phyloP scores from a whole-genome alignment of 139 green algal genomes.

The Chlorella ohadii region DNA sequence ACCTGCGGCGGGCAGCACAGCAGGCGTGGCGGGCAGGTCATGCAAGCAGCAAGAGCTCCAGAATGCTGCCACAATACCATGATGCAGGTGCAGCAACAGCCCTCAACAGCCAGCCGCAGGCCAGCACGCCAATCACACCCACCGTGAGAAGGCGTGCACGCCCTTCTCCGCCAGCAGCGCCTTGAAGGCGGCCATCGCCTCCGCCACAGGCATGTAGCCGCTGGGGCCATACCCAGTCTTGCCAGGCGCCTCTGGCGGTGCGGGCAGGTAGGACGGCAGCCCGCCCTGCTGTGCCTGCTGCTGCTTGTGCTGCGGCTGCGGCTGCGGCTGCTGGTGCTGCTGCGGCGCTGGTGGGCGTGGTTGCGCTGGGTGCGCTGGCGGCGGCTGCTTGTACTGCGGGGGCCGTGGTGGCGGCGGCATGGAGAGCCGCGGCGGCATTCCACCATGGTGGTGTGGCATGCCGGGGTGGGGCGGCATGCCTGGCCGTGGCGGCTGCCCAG shows the following conservation, averaged over 20 bases:
- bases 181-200: slow-evolving; percentile 57
- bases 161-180: slow-evolving; percentile 72
- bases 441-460: no score
- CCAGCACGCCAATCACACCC: no score
- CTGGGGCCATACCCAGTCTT: slow-evolving; percentile 6
- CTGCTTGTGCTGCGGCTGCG: not conserved
- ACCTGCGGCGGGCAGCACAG: slow-evolving; percentile 20
- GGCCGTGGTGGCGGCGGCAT: not conserved
- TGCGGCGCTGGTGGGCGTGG: not conserved
- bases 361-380: not conserved
- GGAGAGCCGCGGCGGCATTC: no score
- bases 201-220: slow-evolving; percentile 4
- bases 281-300: not conserved
- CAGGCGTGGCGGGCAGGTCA: no score
- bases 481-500: not conserved
- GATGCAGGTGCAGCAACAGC: no score
- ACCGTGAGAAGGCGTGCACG: slow-evolving; percentile 66
- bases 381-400: not conserved
- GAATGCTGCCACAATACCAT: no score
- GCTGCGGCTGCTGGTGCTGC: not conserved
- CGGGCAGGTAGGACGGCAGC: not conserved
- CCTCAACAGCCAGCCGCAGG: no score
- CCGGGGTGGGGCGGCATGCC: no score
- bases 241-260: not conserved
- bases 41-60: no score